phyloP scores from a whole-genome alignment of 768 basidiomycete species.

The Tylopilus sp. region DNA sequence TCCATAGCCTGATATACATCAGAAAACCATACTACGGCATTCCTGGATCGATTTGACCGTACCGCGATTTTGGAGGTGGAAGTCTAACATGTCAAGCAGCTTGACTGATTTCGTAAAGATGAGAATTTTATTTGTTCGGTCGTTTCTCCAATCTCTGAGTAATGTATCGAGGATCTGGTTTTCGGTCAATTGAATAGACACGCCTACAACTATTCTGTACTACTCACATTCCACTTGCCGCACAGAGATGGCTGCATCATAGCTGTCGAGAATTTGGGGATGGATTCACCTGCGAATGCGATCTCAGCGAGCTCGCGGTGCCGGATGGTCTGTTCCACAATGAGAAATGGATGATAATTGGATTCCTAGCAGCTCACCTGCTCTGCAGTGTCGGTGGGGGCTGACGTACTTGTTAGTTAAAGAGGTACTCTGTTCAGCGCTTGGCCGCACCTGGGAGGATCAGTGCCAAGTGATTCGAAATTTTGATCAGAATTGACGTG shows the following conservation, averaged over 20 bases:
- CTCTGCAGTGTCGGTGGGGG: slow-evolving; percentile 62
- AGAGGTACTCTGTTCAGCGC: not conserved
- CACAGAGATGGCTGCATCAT: slow-evolving; percentile 66
- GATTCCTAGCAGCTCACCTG: slow-evolving; percentile 43
- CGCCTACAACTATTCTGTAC: not conserved
- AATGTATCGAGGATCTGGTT: slow-evolving; percentile 64
- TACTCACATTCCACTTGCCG: slow-evolving; percentile 81
- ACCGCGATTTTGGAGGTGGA: slow-evolving; percentile 63
- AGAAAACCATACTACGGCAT: not conserved
- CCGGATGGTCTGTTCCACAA: slow-evolving; percentile 37
- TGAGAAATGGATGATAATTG: not conserved
- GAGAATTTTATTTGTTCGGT: slow-evolving; percentile 77
- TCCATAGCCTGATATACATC: slow-evolving; percentile 40
- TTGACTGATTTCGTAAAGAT: slow-evolving; percentile 94
- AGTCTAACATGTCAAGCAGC: slow-evolving; percentile 80
- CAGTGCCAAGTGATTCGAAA: slow-evolving; percentile 85
- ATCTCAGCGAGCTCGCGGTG: slow-evolving; percentile 59
- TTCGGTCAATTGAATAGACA: not conserved
- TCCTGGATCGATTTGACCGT: not conserved
- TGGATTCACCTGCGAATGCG: slow-evolving; percentile 55
- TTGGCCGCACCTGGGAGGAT: slow-evolving; percentile 77
- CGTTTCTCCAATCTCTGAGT: slow-evolving; percentile 64
- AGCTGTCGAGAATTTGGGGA: slow-evolving; percentile 59
- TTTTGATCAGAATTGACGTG: slow-evolving; percentile 78
- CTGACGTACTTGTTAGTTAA: slow-evolving; percentile 35